Percentiles rank a stretch among this genome's conserved stretches.
Evolutionary conservation across 345 rosid genomes (phyloP).

Genomic region (Pugionium cornutum): DNA sequence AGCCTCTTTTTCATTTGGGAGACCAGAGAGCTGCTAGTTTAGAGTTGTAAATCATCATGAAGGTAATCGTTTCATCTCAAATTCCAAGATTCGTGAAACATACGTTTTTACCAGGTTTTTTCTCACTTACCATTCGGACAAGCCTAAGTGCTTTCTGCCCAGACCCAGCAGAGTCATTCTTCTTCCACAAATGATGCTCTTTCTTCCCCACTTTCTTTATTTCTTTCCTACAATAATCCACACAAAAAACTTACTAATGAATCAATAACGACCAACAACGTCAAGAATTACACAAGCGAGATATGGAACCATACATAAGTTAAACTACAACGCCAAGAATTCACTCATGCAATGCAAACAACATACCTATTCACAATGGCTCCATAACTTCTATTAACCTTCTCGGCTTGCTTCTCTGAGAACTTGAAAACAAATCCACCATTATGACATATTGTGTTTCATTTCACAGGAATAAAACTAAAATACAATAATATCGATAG

Average conservation of each 20-base stretch:
- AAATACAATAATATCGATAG: not conserved
- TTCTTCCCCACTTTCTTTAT: slow-evolving; percentile 50
- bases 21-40: slow-evolving; percentile 61
- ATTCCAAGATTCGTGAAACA: slow-evolving; percentile 3
- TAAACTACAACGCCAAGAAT: not conserved
- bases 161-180: slow-evolving; percentile 73
- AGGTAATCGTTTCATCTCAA: not conserved
- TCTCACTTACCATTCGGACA: slow-evolving; percentile 59
- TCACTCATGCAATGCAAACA: slow-evolving; percentile 15
- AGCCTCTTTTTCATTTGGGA: slow-evolving; percentile 76
- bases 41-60: slow-evolving; percentile 16
- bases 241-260: slow-evolving; percentile 8
- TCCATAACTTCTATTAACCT: slow-evolving; percentile 25
- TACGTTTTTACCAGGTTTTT: not conserved
- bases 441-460: slow-evolving; percentile 1
- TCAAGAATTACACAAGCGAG: slow-evolving; percentile 22
- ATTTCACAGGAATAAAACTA: not conserved
- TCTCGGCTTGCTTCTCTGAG: slow-evolving; percentile 35
- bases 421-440: slow-evolving; percentile 36
- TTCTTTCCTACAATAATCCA: slow-evolving; percentile 44
- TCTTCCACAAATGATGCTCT: slow-evolving; percentile 80
- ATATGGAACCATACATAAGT: not conserved
- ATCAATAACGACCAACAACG: slow-evolving; percentile 16
- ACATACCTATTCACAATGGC: slow-evolving; percentile 47
- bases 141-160: slow-evolving; percentile 77